These are phyloP conservation scores for Globisporangium nagaii DNA, from an alignment of 352 stramenopile species.

Conservation along the genomic window DNA sequence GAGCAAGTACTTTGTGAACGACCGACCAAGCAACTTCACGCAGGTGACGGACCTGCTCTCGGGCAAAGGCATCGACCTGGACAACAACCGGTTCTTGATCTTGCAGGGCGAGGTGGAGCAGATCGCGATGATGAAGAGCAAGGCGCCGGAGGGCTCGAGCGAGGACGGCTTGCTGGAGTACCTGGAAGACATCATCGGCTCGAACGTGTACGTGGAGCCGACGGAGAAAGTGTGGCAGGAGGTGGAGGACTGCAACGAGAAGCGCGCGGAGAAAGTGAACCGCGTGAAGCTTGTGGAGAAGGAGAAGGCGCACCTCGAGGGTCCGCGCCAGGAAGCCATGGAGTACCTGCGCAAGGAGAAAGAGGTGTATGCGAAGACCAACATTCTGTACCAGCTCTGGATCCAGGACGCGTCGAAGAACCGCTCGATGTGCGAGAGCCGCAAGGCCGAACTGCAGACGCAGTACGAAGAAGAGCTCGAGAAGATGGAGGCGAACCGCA, in stretches of 20 bases:
- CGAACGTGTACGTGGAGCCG: conserved; percentile 95
- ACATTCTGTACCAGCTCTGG: conserved; percentile 96
- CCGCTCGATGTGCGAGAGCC: conserved; percentile 54
- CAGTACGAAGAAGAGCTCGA: conserved; percentile 74
- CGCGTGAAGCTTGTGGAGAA: conserved; percentile 98
- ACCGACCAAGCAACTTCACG: conserved; percentile 91
- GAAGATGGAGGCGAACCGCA: conserved; percentile 72
- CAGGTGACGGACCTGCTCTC: conserved; percentile 93
- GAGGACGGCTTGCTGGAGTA: conserved; percentile 99
- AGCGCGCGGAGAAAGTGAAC: conserved; percentile 93
- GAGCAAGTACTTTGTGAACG: conserved; percentile 97
- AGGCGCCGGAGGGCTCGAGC: conserved; percentile 87
- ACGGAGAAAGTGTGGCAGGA: conserved; percentile 92
- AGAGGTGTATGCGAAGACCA: conserved; percentile 95
- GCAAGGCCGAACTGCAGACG: conserved; percentile 53
- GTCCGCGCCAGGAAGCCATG: conserved; percentile 93
- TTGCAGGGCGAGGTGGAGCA: conserved; percentile 96
- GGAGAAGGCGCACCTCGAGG: conserved; percentile 93
- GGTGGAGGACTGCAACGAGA: conserved; percentile 92
- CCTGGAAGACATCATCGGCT: conserved; percentile 99
- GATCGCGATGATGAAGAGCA: conserved; percentile 99
- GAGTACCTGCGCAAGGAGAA: conserved; percentile 93
- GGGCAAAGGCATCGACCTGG: conserved; percentile 96
- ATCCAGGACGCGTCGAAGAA: conserved; percentile 80
- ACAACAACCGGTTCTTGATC: conserved; percentile 99